phyloP scores from a whole-genome alignment of 805 yeast genomes.

The Blastobotrys robertii region DNA sequence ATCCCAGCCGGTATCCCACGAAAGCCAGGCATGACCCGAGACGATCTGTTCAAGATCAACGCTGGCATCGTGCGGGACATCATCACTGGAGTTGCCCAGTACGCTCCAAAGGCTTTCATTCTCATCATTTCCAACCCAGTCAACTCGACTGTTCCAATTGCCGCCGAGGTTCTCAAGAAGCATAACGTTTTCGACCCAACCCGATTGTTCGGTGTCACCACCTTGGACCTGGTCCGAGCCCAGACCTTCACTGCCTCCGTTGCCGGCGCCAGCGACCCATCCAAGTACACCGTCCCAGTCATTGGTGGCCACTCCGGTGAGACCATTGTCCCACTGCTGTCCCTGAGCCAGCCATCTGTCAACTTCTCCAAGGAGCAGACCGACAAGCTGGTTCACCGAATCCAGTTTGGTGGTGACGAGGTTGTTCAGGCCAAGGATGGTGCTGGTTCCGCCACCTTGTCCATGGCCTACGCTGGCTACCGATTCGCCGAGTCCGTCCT shows the following conservation, averaged over 20 bases:
- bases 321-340: slow-evolving; percentile 80
- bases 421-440: slow-evolving; percentile 94
- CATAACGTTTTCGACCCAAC: slow-evolving; percentile 59
- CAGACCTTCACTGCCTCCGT: slow-evolving; percentile 64
- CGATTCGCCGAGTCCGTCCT: slow-evolving; percentile 57
- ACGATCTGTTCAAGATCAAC: slow-evolving; percentile 75
- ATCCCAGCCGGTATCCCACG: slow-evolving; percentile 92
- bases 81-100: slow-evolving; percentile 63
- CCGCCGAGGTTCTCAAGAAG: slow-evolving; percentile 66
- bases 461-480: slow-evolving; percentile 94
- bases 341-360: slow-evolving; percentile 31
- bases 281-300: slow-evolving; percentile 53
- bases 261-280: slow-evolving; percentile 34
- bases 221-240: slow-evolving; percentile 80
- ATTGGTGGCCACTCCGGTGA: slow-evolving; percentile 95
- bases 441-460: slow-evolving; percentile 87
- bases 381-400: slow-evolving; percentile 69
- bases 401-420: slow-evolving; percentile 95
- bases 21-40: slow-evolving; percentile 93
- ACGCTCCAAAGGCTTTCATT: slow-evolving; percentile 66
- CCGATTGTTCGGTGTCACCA: slow-evolving; percentile 79
- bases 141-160: slow-evolving; percentile 86
- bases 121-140: slow-evolving; percentile 88
- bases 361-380: slow-evolving; percentile 29
- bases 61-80: slow-evolving; percentile 70